Conservation (phyloP, 345 rosid species). For the Gossypium australe region DNA sequence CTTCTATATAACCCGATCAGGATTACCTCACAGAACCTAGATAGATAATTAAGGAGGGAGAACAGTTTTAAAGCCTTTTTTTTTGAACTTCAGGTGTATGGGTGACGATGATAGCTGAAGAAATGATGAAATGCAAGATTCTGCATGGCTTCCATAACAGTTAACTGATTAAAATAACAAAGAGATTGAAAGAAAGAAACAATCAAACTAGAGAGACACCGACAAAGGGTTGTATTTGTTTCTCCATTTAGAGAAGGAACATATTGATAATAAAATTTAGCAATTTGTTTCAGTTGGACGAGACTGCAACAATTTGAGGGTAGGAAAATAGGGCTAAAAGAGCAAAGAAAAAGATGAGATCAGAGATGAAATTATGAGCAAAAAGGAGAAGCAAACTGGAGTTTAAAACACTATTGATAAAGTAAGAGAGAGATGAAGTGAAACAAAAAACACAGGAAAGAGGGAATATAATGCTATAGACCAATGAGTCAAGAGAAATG, state of each 20-base stretch:
- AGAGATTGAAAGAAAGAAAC: not conserved
- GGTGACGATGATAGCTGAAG: not conserved
- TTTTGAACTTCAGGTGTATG: not conserved
- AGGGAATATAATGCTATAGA: not conserved
- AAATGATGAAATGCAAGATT: conserved; percentile 9
- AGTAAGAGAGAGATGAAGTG: conserved; percentile 21
- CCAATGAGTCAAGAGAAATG: conserved; percentile 27
- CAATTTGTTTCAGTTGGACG: not conserved
- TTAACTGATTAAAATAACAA: not conserved
- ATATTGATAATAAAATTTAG: too few relatives aligned
- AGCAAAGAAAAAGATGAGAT: conserved; percentile 16
- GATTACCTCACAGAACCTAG: not conserved
- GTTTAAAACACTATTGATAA: conserved; percentile 40
- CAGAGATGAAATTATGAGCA: conserved; percentile 32
- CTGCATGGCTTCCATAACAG: conserved; percentile 23
- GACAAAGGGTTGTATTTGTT: not conserved
- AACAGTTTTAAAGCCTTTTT: not conserved
- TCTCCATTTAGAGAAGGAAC: not conserved
- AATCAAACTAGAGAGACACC: not conserved
- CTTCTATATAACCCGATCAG: not conserved
- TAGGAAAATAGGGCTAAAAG: conserved; percentile 8
- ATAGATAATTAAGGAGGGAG: not conserved
- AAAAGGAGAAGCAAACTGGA: conserved; percentile 29
- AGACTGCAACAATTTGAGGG: conserved; percentile 13
- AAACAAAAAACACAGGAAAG: not conserved